phyloP scores from a whole-genome alignment of 129 eudicot species.

The Centrapalus pauciflorus region DNA sequence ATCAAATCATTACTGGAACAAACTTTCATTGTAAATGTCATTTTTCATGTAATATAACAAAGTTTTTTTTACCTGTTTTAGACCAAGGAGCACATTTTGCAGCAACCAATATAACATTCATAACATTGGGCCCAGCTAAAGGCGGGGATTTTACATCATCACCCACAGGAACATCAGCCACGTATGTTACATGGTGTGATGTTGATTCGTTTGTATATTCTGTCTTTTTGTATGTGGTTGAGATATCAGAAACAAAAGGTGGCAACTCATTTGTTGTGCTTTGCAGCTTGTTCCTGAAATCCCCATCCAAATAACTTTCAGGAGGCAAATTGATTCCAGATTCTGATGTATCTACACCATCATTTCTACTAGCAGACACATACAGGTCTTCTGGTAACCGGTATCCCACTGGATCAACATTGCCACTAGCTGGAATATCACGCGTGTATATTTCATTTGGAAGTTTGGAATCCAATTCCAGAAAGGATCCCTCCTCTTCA shows the following conservation, averaged over 20 bases:
- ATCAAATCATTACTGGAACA: not conserved
- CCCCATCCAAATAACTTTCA: conserved; percentile 21
- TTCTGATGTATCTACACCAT: conserved; percentile 26
- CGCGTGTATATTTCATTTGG: conserved; percentile 16
- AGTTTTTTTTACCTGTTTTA: conserved; percentile 65
- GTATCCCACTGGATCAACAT: conserved; percentile 5
- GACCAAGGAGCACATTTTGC: conserved; percentile 95
- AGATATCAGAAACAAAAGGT: conserved; percentile 33
- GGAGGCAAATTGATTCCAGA: conserved; percentile 23
- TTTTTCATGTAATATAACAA: not conserved
- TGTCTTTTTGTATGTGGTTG: conserved; percentile 22
- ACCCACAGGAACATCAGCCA: conserved; percentile 22
- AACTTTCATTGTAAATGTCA: not conserved
- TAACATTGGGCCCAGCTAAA: conserved; percentile 77
- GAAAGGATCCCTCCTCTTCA: conserved; percentile 36
- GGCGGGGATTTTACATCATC: conserved; percentile 69
- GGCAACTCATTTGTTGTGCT: conserved; percentile 21
- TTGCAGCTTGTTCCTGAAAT: conserved; percentile 12
- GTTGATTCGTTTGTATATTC: conserved; percentile 25
- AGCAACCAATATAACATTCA: conserved; percentile 88
- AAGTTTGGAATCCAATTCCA: conserved; percentile 22
- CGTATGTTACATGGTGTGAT: conserved; percentile 11
- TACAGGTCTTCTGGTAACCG: not conserved
- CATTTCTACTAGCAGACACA: conserved; percentile 4
- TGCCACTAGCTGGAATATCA: conserved; percentile 9